Percentiles rank a stretch among this genome's conserved stretches.
Evolutionary conservation across 768 basidiomycete species (phyloP).

Genomic region (Dacryopinax primogenitus): DNA sequence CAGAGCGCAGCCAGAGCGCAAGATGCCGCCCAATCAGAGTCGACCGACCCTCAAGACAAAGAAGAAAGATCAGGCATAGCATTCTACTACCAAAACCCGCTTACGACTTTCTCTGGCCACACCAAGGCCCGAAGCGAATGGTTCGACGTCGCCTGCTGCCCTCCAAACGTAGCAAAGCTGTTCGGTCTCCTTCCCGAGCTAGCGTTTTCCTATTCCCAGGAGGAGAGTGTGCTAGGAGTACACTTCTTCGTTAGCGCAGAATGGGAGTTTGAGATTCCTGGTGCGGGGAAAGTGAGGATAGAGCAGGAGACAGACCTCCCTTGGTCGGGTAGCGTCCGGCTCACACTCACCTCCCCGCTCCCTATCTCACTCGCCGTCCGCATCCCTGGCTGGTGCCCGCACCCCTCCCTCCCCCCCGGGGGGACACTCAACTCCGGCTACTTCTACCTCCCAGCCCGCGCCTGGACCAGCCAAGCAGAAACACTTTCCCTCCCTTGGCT

Average conservation of each 20-base stretch:
- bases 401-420: neutral
- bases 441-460: constrained; percentile 15
- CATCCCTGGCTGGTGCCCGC: constrained; percentile 13
- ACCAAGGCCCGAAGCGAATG: constrained; percentile 15
- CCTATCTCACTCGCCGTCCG: constrained; percentile 4
- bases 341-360: neutral
- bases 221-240: constrained; percentile 14
- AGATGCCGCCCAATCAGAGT: too few species aligned
- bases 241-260: constrained; percentile 17
- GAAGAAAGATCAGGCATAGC: too few species aligned
- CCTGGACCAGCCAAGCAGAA: constrained; percentile 14
- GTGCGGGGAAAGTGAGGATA: constrained; percentile 7
- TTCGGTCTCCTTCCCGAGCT: constrained; percentile 17
- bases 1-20: too few species aligned
- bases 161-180: constrained; percentile 18
- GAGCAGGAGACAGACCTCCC: constrained; percentile 13
- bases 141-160: constrained; percentile 21
- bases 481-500: neutral
- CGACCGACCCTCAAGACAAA: too few species aligned
- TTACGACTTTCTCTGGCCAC: constrained; percentile 16
- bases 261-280: too few species aligned
- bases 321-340: constrained; percentile 14
- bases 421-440: neutral
- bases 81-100: constrained; percentile 22
- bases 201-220: constrained; percentile 12